Evolutionary conservation across 2,329 filamentous ascomycete genomes (phyloP).

Genomic region (Verticillium zaregamsianum): DNA sequence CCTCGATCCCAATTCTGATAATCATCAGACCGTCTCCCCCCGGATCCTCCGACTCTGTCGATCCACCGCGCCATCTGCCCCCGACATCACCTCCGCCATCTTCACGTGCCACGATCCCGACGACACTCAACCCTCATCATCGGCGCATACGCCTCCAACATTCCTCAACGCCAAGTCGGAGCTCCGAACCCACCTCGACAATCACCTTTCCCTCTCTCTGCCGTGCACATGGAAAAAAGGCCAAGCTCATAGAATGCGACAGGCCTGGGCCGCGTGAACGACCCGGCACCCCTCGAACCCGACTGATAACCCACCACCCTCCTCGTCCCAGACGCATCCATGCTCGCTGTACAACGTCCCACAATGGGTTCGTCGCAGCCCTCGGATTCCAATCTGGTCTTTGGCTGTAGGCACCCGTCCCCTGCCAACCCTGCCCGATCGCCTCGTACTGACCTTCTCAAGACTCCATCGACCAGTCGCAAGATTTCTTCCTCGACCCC

Average conservation of each 20-base stretch:
- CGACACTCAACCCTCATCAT: background rate
- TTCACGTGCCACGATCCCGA: background rate
- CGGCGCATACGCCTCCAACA: background rate
- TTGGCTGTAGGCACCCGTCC: constrained; percentile 57
- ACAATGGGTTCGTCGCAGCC: constrained; percentile 58
- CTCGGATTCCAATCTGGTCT: constrained; percentile 53
- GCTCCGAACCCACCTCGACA: background rate
- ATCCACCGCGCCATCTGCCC: background rate
- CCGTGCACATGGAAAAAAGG: background rate
- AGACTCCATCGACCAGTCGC: constrained; percentile 42
- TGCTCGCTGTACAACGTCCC: constrained; percentile 53
- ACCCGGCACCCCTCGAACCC: background rate
- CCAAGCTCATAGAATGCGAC: background rate
- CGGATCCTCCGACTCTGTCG: background rate
- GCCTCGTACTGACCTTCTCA: constrained; percentile 1
- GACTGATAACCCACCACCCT: background rate
- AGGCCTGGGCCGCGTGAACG: background rate
- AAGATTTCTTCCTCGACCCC: constrained; percentile 43
- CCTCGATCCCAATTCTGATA: background rate
- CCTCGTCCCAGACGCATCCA: constrained; percentile 38
- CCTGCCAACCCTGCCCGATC: constrained; percentile 5
- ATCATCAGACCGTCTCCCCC: background rate
- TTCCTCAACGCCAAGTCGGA: background rate
- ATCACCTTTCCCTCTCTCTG: background rate
- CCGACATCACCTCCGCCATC: background rate